phyloP scores from a whole-genome alignment of 192 early-diverging fungal genomes.

The Backusella liffmaniae region DNA sequence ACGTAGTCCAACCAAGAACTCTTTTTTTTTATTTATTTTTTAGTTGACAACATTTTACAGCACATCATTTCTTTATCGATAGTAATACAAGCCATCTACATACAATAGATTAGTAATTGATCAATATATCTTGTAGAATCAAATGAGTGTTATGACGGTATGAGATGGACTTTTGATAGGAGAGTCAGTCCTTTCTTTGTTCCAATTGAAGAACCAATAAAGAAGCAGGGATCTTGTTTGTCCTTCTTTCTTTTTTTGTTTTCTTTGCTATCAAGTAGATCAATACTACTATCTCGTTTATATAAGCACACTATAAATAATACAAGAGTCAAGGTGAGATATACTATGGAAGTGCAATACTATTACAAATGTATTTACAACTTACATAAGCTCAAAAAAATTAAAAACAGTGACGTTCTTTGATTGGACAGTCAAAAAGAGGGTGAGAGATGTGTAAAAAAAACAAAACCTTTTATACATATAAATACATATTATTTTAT shows the following conservation, averaged over 20 bases:
- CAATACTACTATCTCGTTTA: background rate
- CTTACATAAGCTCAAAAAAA: background rate
- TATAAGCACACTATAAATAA: too few relatives aligned
- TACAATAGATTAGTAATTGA: background rate
- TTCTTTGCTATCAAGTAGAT: background rate
- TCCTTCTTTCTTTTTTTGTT: background rate
- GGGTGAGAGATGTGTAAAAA: background rate
- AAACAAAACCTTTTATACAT: background rate
- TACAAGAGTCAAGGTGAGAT: too few relatives aligned
- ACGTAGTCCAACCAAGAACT: too few relatives aligned
- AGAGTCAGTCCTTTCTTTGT: background rate
- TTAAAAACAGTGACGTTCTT: background rate
- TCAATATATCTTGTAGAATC: background rate
- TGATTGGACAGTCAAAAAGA: background rate
- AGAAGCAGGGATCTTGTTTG: background rate
- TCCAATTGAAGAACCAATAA: slow-evolving; percentile 7
- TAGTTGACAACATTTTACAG: background rate
- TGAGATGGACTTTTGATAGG: background rate
- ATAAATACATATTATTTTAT: background rate
- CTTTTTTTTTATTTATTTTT: too few relatives aligned
- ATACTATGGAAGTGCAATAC: too few relatives aligned
- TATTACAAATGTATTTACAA: too few relatives aligned
- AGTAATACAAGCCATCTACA: too few relatives aligned
- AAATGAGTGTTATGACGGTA: background rate
- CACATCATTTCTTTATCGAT: background rate